phyloP scores from a whole-genome alignment of 257 asterid species.

The Lycium barbarum region DNA sequence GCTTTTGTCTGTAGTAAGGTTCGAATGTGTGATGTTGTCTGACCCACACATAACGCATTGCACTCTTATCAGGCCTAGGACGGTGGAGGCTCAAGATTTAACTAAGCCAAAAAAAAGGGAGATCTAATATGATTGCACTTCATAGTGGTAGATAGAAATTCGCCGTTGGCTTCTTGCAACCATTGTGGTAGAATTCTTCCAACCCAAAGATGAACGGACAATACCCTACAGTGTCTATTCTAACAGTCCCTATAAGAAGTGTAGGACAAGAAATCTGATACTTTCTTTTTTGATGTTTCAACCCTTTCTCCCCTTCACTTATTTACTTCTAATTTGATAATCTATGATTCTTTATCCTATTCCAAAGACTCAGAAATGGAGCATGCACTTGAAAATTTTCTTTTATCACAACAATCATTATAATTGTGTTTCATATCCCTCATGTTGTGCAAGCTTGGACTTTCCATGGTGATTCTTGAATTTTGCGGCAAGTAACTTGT shows the following conservation, averaged over 20 bases:
- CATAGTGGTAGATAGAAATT: neutral
- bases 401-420: neutral
- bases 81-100: neutral
- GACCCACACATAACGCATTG: neutral
- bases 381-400: neutral
- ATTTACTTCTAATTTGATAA: neutral
- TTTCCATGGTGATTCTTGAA: neutral
- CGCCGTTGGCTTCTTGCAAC: neutral
- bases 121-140: neutral
- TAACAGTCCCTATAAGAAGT: neutral
- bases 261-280: slow-evolving; percentile 1
- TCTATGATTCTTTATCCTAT: neutral
- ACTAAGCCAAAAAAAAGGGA: neutral
- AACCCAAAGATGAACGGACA: neutral
- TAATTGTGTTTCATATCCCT: neutral
- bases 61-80: neutral
- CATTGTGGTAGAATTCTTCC: neutral
- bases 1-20: neutral
- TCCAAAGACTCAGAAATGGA: neutral
- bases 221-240: neutral
- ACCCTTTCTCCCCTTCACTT: slow-evolving; percentile 15
- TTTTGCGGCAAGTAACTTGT: slow-evolving; percentile 16
- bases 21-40: neutral
- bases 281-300: neutral
- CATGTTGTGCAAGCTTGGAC: neutral